Base-by-base conservation (phyloP, 768 basidiomycete species). In the Leccinum truebloodii region DNA sequence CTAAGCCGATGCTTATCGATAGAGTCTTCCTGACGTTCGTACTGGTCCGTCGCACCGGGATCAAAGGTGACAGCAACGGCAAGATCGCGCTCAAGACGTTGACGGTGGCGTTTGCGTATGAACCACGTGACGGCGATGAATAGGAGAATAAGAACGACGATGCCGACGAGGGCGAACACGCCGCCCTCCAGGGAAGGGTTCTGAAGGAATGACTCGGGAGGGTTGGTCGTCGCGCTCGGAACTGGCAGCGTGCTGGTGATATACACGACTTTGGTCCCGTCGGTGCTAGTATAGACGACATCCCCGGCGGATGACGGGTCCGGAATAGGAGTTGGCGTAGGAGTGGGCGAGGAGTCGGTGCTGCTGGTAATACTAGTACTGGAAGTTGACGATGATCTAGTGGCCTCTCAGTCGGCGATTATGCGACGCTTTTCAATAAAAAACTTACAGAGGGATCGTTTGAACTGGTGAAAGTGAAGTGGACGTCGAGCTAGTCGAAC, bases 121-220 rank as follows among this genome's bases (percentile, higher is more conserved):
- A 75, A 71, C 66, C 80, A 80, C 0, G 83, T 84, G 13, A 75
- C 69, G 22, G 80, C 20, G 34, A 77, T 57, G 58, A 85, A 68
- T 57, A 88, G 46, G 57, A 84, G 50, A 51, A 81, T 62, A 49
- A 87, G 78, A 2, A 66, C 81, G 32, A 80, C 63, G 41, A 87
- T 54, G 14, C 83, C 86, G 44, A 78, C 77, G 20, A 86, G 54
- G 32, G 79, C 73, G 59, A 90, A 87, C 16, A 89, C 79, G 9
- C 82, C 72, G 7, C 83, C 83, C 46, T 83, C 81, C n/a, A 86
- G 76, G n/a, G 81, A 76, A 71, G 85, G 88, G 73, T 90, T 87
- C 59, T 84, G 73, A 39, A 90, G 69, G 74, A 92, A 91, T 12
- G 78, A 66, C 9, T 71, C 66, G n/a, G 69, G 44, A 16, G 68